Evolutionary conservation across 2,329 filamentous ascomycete genomes (phyloP), one percentile per base, ranked within the genome.

Genomic region (Aspergillus sp.): DNA sequence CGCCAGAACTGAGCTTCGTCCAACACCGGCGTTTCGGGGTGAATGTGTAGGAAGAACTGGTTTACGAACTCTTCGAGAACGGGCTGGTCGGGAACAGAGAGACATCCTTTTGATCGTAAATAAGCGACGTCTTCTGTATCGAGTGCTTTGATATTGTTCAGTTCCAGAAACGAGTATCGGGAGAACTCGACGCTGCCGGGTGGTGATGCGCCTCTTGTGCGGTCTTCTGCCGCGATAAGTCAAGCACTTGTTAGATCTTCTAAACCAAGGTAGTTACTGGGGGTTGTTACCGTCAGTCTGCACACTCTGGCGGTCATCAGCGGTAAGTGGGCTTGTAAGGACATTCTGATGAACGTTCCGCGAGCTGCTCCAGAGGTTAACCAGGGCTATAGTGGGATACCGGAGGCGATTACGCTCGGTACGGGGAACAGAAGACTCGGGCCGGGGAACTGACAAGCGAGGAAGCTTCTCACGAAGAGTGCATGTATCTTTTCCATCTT

Each of bases 1-100:
- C 49, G 47, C 55, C 55, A 57, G 48, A 57, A 57, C 35, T 21
- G 44, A 7, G 41, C 55, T 40, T 57, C 55, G 41, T 57, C 49
- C 21, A 57, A 23, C 3, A 57, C 49, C 5, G 55, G 55, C 5
- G 49, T 45, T n/a, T 35, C 24, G 9, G 55, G 55, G 17, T 57
- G 55, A 4, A 52, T 35, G 19, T 46, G 27, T n/a, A 57, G 48
- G 14, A 57, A 57, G 44, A 52, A 57, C 23, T 57, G 39, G 7
- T 35, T 57, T 15, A 57, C 23, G 7, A 57, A 57, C 14, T 52
- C 48, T n/a, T 57, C 55, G 6, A 57, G 41, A 21, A 41, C 19
- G 15, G 47, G 40, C 21, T 57, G 47, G 17, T 49, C 47, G 6
- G 55, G 55, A 12, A 57, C 19, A 2, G 23, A 46, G 7, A 57